phyloP scores from a whole-genome alignment of 2,329 filamentous ascomycete genomes.

The Hypoxylon sp. region DNA sequence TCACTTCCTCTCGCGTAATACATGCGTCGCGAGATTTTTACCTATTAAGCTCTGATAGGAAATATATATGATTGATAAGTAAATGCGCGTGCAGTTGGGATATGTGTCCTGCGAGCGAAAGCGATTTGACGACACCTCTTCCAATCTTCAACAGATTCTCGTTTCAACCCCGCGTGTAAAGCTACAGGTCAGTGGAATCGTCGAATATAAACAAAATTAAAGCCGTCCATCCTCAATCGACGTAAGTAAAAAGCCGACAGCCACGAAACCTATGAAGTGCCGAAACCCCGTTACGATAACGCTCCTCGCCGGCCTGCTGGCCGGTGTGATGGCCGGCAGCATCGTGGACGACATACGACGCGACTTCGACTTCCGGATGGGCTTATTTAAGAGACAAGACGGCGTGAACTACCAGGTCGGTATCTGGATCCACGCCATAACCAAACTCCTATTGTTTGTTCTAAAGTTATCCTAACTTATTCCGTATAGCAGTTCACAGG shows the following conservation, averaged over 20 bases:
- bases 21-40: conserved; percentile 6
- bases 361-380: conserved; percentile 56
- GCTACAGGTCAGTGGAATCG: not conserved
- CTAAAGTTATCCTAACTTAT: conserved; percentile 10
- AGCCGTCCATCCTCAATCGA: not conserved
- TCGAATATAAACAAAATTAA: not conserved
- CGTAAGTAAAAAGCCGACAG: not conserved
- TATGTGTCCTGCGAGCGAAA: not conserved
- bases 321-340: conserved; percentile 37
- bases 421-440: not conserved
- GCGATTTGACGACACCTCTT: not conserved
- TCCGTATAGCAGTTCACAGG: conserved; percentile 53
- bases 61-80: not conserved
- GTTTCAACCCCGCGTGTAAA: not conserved
- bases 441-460: not conserved
- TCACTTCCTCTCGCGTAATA: conserved; percentile 10
- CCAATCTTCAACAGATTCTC: not conserved
- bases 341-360: conserved; percentile 50
- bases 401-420: conserved; percentile 54
- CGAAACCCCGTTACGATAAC: conserved; percentile 25
- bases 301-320: conserved; percentile 34
- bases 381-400: conserved; percentile 50
- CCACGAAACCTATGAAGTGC: conserved; percentile 27
- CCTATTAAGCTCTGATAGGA: not conserved
- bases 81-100: not conserved